phyloP scores from a whole-genome alignment of 805 yeast species.

The Candida montana region DNA sequence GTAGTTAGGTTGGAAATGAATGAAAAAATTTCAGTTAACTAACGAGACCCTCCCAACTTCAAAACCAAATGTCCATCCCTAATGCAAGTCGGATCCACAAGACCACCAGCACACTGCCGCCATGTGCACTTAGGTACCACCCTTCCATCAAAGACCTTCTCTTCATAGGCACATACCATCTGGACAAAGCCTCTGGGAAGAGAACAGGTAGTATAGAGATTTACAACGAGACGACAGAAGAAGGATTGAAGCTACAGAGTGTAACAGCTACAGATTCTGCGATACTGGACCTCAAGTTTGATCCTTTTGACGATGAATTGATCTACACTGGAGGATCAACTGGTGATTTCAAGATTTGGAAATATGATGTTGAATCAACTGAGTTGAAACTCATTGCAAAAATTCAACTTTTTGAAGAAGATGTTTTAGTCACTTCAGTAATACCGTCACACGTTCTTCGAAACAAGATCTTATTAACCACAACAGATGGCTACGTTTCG shows the following conservation, averaged over 20 bases:
- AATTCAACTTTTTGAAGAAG: slow-evolving; percentile 43
- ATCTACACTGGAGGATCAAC: slow-evolving; percentile 73
- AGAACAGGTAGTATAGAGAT: slow-evolving; percentile 62
- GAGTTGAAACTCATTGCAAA: slow-evolving; percentile 22
- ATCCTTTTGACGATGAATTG: slow-evolving; percentile 44
- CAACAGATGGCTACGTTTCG: slow-evolving; percentile 62
- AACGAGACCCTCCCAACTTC: too few species aligned
- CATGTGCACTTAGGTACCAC: slow-evolving; percentile 69
- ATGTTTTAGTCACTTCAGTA: slow-evolving; percentile 57
- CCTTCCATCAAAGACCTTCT: slow-evolving; percentile 44
- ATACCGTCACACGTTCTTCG: slow-evolving; percentile 44
- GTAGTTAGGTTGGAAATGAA: too few species aligned
- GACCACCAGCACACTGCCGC: slow-evolving; percentile 48
- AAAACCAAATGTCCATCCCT: neutral
- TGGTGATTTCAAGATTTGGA: slow-evolving; percentile 71
- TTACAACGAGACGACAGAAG: slow-evolving; percentile 20
- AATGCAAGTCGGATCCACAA: slow-evolving; percentile 1
- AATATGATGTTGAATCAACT: slow-evolving; percentile 17
- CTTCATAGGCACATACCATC: slow-evolving; percentile 75
- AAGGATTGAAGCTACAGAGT: slow-evolving; percentile 20
- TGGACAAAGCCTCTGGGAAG: slow-evolving; percentile 50
- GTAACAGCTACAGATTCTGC: slow-evolving; percentile 48
- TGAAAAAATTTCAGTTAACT: too few species aligned
- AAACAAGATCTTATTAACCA: slow-evolving; percentile 45
- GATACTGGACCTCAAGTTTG: slow-evolving; percentile 69